These are phyloP conservation scores for Aegilops sharonensis DNA, from an alignment of 176 grass and related monocot genomes.

Conservation along the genomic window DNA sequence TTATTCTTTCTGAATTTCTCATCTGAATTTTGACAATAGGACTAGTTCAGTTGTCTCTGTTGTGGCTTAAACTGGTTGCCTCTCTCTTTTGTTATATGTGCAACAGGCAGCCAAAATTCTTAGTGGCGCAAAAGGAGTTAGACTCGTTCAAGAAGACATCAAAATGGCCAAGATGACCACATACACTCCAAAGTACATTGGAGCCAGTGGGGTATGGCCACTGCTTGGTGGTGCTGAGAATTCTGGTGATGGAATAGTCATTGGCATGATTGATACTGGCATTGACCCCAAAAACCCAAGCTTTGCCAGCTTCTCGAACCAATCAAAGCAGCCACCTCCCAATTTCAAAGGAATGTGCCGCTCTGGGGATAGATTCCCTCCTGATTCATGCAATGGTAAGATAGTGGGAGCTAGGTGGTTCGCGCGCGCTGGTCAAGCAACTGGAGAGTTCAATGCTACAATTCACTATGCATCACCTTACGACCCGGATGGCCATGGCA, in stretches of 20 bases:
- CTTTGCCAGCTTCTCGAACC: constrained; percentile 47
- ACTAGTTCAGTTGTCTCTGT: background rate
- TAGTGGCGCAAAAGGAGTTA: constrained; percentile 61
- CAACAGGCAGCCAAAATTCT: constrained; percentile 51
- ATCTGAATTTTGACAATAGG: background rate
- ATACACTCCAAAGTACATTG: constrained; percentile 73
- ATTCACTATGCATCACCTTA: constrained; percentile 87
- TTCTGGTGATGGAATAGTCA: constrained; percentile 69
- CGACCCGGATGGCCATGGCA: constrained; percentile 97
- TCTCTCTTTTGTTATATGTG: constrained; percentile 20
- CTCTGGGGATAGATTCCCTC: constrained; percentile 66
- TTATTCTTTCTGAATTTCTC: background rate
- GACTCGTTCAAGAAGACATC: constrained; percentile 73
- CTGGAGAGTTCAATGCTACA: constrained; percentile 85
- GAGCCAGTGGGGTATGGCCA: constrained; percentile 71
- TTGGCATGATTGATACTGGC: constrained; percentile 94
- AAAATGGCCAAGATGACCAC: constrained; percentile 79
- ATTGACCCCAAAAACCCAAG: constrained; percentile 85
- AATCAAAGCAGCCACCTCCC: constrained; percentile 21
- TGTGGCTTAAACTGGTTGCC: background rate
- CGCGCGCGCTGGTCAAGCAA: constrained; percentile 58
- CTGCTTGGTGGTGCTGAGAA: constrained; percentile 59
- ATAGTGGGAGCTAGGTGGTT: constrained; percentile 82
- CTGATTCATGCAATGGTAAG: constrained; percentile 72
- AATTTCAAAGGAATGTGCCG: constrained; percentile 82